A percentile compares a stretch with the other conserved stretches of the same genome.
Conservation (phyloP, 176 grass and related monocot genomes). For the Carex pumila region DNA sequence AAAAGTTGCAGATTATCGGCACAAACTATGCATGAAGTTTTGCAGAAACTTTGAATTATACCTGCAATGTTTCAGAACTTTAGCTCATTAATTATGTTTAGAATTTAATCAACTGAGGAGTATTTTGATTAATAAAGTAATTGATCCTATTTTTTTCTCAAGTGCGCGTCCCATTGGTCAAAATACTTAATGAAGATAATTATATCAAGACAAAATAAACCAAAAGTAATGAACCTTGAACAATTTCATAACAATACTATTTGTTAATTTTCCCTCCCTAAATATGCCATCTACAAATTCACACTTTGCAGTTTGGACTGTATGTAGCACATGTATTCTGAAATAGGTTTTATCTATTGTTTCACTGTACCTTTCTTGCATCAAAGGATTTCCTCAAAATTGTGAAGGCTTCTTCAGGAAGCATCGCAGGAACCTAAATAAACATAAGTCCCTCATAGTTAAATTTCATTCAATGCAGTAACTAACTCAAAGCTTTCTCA, state of each 20-base stretch:
- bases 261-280: background rate
- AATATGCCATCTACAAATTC: background rate
- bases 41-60: background rate
- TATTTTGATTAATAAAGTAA: background rate
- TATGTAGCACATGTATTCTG: background rate
- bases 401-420: constrained; percentile 76
- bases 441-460: constrained; percentile 2
- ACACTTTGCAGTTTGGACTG: background rate
- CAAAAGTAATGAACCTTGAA: background rate
- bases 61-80: background rate
- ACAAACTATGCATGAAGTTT: background rate
- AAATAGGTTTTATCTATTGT: background rate
- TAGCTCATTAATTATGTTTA: background rate
- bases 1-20: background rate
- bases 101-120: background rate
- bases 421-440: constrained; percentile 76
- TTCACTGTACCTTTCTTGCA: constrained; percentile 64
- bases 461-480: background rate
- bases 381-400: constrained; percentile 93
- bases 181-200: background rate
- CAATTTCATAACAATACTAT: background rate
- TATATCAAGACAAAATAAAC: background rate
- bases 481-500: background rate
- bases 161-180: background rate
- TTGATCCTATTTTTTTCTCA: background rate